Percentiles rank a stretch among this genome's conserved stretches.
These are phyloP conservation scores for Pyrenochaeta sp. DNA, from an alignment of 2,329 filamentous ascomycete species.

Conservation along the genomic window DNA sequence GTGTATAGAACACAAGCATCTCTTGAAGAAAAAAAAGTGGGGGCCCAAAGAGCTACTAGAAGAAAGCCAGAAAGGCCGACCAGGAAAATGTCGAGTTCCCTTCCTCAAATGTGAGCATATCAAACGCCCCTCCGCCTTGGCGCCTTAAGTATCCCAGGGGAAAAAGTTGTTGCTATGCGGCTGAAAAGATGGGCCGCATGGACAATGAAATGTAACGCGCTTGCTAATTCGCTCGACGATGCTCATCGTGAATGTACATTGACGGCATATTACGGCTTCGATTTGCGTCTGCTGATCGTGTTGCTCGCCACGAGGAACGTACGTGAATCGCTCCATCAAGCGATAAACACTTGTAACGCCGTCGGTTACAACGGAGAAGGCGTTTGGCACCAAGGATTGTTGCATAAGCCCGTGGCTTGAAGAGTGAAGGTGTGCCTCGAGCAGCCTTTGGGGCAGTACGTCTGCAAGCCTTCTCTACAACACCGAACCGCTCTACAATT, in stretches of 20 bases:
- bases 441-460: neutral
- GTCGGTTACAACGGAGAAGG: neutral
- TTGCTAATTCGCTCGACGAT: conserved; percentile 20
- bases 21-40: conserved; percentile 13
- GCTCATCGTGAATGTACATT: conserved; percentile 10
- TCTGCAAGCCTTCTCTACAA: neutral
- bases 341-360: neutral
- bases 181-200: conserved; percentile 3
- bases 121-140: conserved; percentile 1
- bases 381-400: neutral
- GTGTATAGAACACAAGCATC: conserved; percentile 33
- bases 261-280: conserved; percentile 16
- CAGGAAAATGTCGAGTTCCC: neutral
- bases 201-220: conserved; percentile 12
- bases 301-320: conserved; percentile 7
- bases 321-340: conserved; percentile 7
- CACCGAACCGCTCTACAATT: conserved; percentile 7
- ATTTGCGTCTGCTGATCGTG: conserved; percentile 17
- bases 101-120: neutral
- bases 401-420: neutral
- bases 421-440: neutral
- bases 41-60: neutral
- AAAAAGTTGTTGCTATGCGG: conserved; percentile 5
- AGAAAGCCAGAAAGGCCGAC: neutral
- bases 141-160: neutral